Evolutionary conservation across 305 asterid genomes (phyloP).

Genomic region (Fraxinus floribunda): DNA sequence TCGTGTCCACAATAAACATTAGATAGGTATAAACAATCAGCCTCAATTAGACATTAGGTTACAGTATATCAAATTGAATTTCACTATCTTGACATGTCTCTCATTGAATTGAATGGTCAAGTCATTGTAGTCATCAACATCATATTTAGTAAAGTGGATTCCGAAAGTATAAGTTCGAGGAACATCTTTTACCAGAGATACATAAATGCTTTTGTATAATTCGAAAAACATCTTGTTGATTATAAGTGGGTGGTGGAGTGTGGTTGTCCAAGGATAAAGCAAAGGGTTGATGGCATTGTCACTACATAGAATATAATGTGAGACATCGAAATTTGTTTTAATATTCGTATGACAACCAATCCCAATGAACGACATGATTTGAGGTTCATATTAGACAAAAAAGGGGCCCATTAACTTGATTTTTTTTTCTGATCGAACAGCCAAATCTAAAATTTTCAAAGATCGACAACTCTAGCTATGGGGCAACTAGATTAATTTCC

Average conservation of each 20-base stretch:
- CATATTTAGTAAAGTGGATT: background rate
- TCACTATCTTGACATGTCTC: background rate
- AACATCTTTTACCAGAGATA: background rate
- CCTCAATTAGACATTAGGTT: background rate
- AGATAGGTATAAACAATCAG: background rate
- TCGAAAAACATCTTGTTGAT: background rate
- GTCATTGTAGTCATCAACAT: background rate
- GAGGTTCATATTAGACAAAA: background rate
- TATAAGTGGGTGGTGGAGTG: background rate
- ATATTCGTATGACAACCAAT: background rate
- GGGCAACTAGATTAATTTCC: background rate
- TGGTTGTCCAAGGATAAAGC: background rate
- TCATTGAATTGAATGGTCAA: background rate
- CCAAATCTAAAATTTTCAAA: background rate
- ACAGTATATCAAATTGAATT: background rate
- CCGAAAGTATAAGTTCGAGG: background rate
- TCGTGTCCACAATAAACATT: background rate
- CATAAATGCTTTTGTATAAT: background rate
- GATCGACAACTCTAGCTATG: background rate
- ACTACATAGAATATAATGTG: background rate
- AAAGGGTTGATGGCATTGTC: background rate
- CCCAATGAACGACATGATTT: background rate
- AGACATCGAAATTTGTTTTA: background rate
- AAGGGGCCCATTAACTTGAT: background rate
- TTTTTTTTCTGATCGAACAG: background rate